Base-by-base conservation (phyloP, 306 rosid genomes). In the Medicago arabica region DNA sequence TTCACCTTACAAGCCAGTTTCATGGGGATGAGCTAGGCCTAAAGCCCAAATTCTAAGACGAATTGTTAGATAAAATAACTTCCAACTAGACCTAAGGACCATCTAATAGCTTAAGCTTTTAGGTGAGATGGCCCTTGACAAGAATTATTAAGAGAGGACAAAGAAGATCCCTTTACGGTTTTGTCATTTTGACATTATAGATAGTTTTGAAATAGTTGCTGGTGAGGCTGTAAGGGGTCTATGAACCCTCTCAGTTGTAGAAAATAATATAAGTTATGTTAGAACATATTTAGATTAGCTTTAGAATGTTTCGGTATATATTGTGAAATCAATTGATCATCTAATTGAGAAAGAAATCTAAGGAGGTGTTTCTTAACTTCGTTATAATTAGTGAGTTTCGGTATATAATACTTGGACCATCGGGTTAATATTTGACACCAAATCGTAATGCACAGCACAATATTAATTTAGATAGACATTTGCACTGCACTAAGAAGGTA, bases 381-480 rank as follows among this genome's bases (percentile, higher is more conserved):
- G 11, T 39, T 49, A 60, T 34, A 47, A 14, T 63, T 74, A 47
- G 71, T 31, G 50, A 31, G 21, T 53, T 75, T 63, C 54, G 17
- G 51, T n/a, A n/a, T n/a, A n/a, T 36, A 60, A 31, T 23, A 43
- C 77, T 25, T 25, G 58, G 78, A 60, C 31, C 28, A 44, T 25
- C 44, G 46, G 34, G 16, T 62, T 47, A 47, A 25, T 62, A 25
- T 46, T 74, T 61, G 67, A 54, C 15, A 62, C 23, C 36, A 8
- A 49, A 14, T 13, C 7, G 21, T 53, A 71, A 71, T 71, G 43
- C 75, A 53, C 31, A 11, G 43, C 75, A 36, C 36, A 49, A 36
- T 46, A 47, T 68, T 23, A 67, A 68, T 44, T 40, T 47, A 40
- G 78, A 38, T 40, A 70, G 67, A 79, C 67, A 59, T 77, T 54